phyloP scores from a whole-genome alignment of 2,329 filamentous ascomycete genomes.

The Emmonsia crescens region DNA sequence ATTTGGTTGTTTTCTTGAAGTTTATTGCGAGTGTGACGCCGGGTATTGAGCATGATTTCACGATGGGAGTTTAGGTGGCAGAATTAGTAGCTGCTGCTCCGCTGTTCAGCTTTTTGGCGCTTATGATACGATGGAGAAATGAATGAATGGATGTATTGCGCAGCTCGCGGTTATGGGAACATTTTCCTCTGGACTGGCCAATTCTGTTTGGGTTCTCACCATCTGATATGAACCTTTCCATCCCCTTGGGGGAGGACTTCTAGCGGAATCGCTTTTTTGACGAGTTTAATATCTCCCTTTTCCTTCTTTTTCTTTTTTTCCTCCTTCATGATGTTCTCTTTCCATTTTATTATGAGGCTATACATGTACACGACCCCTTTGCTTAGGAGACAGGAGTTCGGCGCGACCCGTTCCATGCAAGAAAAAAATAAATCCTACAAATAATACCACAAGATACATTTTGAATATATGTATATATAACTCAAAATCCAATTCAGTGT shows the following conservation, averaged over 20 bases:
- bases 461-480: not conserved
- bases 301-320: not conserved
- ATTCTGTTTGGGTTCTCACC: not conserved
- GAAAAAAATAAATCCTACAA: not conserved
- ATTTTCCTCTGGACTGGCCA: not conserved
- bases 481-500: not conserved
- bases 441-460: not conserved
- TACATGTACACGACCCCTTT: not conserved
- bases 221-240: not conserved
- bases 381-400: not conserved
- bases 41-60: constrained; percentile 95
- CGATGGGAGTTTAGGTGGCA: constrained; percentile 65
- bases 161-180: not conserved
- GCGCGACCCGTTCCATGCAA: not conserved
- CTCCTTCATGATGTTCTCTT: not conserved
- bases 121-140: not conserved
- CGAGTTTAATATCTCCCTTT: not conserved
- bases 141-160: not conserved
- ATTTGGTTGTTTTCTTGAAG: constrained; percentile 44
- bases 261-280: not conserved
- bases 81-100: not conserved
- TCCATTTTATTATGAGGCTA: not conserved
- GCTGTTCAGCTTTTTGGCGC: not conserved
- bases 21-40: constrained; percentile 86
- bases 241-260: not conserved